Percentiles rank a stretch among this genome's conserved stretches.
Evolutionary conservation across 768 basidiomycete genomes (phyloP).

Genomic region (Auriculariales sp.): DNA sequence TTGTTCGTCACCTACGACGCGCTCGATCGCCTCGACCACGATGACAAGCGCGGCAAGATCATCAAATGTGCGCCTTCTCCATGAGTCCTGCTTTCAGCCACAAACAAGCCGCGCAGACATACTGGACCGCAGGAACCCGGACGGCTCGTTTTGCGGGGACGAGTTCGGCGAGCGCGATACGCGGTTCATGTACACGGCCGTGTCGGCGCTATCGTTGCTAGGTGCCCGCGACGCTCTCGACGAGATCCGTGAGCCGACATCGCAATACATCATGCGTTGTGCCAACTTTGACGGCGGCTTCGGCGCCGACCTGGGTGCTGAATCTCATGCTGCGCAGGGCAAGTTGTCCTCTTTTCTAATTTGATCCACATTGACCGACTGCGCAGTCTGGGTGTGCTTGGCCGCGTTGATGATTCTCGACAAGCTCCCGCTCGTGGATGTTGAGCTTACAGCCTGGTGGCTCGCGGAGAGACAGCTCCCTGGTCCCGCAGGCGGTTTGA

Average conservation of each 20-base stretch:
- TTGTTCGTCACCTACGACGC: conserved; percentile 79
- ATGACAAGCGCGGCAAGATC: conserved; percentile 31
- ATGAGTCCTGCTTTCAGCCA: not conserved
- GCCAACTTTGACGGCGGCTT: conserved; percentile 95
- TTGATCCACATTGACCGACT: not conserved
- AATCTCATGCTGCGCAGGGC: conserved; percentile 92
- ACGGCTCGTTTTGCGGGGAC: conserved; percentile 85
- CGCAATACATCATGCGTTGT: conserved; percentile 61
- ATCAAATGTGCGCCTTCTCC: conserved; percentile 44
- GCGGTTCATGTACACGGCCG: conserved; percentile 80
- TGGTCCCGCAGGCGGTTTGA: conserved; percentile 88
- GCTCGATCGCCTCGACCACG: conserved; percentile 48
- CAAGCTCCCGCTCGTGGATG: conserved; percentile 63
- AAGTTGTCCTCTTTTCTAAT: conserved; percentile 4
- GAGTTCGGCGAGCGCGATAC: conserved; percentile 85
- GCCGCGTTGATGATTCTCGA: conserved; percentile 81
- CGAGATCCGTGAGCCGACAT: conserved; percentile 33
- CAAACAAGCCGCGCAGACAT: conserved; percentile 43
- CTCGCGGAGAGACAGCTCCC: conserved; percentile 81
- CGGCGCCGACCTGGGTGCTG: conserved; percentile 69
- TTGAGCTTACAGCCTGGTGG: conserved; percentile 83
- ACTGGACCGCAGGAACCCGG: conserved; percentile 66
- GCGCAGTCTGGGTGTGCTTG: conserved; percentile 74
- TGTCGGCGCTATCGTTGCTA: conserved; percentile 69
- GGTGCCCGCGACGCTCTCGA: conserved; percentile 59